Evolutionary conservation across 2,329 filamentous ascomycete species (phyloP), one percentile per base, ranked within the genome.

Genomic region (Talaromyces rugulosus): DNA sequence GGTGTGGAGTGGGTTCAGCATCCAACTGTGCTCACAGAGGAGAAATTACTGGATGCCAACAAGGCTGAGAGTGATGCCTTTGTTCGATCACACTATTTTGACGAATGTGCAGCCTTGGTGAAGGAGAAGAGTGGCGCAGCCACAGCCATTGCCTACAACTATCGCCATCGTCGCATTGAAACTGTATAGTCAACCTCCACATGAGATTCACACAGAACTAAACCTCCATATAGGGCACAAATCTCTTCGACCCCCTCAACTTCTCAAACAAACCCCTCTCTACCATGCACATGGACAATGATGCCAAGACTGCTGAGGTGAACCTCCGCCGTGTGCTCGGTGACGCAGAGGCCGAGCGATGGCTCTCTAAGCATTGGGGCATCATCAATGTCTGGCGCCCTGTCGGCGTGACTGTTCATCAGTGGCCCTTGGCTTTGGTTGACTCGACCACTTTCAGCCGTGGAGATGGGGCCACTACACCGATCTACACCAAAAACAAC

Each of bases 231-330:
- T 30, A 52, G 50, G 27, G 4, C 14, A 52, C 50, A 31, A 52
- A 52, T 31, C 50, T 52, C 50, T 52, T 52, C 50, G 50, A 52
- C 30, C 50, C 50, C 8, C 50, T 52, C 50, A 52, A 52, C 27
- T 52, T 52, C 16, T 52, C 50, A 28, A 52, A 52, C 50, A 52
- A 52, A 30, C 50, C 50, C 50, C 50, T 52, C 23, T 31, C 50
- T 12, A 52, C 50, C 50, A 52, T 52, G 50, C 50, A 52, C 50
- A 52, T 52, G 50, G 50, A 52, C 50, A 52, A 52, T 52, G 50
- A 52, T n/a, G 50, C 50, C 50, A 28, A 52, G 50, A 52, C 50
- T 52, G 50, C 50, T n/a, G 50, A 52, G 28, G 50, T 52, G 50
- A 52, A 52, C 27, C 50, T 52, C 50, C 50, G 50, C 23, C 50